These are phyloP conservation scores for Metrosideros polymorpha DNA, from an alignment of 441 rosid species.

Conservation along the genomic window DNA sequence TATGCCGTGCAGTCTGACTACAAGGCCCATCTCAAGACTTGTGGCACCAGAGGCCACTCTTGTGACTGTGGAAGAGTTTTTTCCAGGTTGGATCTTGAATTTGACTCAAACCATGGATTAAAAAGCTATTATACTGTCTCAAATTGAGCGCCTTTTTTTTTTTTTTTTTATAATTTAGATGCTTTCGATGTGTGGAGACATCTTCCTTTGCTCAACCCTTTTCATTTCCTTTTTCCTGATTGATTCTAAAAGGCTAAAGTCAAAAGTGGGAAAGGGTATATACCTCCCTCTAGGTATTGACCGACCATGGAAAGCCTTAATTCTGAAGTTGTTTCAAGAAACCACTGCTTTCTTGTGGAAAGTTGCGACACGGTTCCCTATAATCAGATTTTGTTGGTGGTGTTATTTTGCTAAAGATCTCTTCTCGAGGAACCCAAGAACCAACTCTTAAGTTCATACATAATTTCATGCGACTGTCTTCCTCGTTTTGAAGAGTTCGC, in stretches of 20 bases:
- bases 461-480: neutral
- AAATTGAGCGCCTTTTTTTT: neutral
- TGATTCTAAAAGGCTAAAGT: neutral
- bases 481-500: neutral
- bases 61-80: neutral
- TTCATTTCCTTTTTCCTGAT: neutral
- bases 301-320: conserved; percentile 18
- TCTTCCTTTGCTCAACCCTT: neutral
- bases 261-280: neutral
- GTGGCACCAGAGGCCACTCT: neutral
- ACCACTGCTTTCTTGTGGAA: conserved; percentile 10
- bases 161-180: neutral
- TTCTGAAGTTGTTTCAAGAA: neutral
- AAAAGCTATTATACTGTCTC: neutral
- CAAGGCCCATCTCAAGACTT: neutral
- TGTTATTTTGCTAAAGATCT: neutral
- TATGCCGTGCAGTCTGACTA: conserved; percentile 1
- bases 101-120: neutral
- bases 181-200: neutral
- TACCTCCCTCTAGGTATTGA: conserved; percentile 4
- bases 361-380: conserved; percentile 32
- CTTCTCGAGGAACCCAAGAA: neutral
- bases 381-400: conserved; percentile 7
- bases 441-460: neutral
- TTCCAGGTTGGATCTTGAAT: neutral